A percentile compares a stretch with the other conserved stretches of the same genome.
Conservation (phyloP, 768 basidiomycete genomes). For the Agrocybe praecox region DNA sequence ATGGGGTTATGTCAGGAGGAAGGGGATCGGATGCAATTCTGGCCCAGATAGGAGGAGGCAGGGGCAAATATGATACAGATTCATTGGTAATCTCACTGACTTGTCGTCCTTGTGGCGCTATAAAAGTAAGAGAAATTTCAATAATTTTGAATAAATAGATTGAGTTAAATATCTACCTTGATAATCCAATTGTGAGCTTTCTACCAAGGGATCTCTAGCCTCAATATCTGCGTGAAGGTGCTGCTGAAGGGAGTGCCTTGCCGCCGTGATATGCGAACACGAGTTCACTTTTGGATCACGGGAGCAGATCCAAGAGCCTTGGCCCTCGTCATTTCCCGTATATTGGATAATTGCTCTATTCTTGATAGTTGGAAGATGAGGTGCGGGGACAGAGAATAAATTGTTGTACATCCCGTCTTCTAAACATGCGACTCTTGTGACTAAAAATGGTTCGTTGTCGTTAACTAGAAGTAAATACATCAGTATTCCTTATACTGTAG, state of each 20-base stretch:
- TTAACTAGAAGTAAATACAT: background rate
- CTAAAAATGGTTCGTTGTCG: slow-evolving; percentile 6
- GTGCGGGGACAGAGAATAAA: slow-evolving; percentile 5
- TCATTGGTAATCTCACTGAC: background rate
- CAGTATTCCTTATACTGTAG: background rate
- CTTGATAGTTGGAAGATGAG: background rate
- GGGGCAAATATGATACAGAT: slow-evolving; percentile 9
- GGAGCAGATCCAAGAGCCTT: slow-evolving; percentile 10
- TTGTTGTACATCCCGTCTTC: background rate
- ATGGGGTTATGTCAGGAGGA: background rate
- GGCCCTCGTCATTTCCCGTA: slow-evolving; percentile 1
- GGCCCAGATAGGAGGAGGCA: slow-evolving; percentile 15
- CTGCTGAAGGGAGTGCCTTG: too few relatives aligned
- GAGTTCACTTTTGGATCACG: too few relatives aligned
- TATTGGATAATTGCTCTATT: slow-evolving; percentile 9
- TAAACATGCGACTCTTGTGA: background rate
- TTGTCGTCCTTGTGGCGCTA: background rate
- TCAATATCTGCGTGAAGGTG: too few relatives aligned
- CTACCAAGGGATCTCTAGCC: too few relatives aligned
- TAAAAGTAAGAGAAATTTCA: slow-evolving; percentile 3
- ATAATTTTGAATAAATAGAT: slow-evolving; percentile 1
- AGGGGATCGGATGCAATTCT: slow-evolving; percentile 8
- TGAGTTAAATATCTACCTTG: background rate
- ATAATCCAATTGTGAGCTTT: too few relatives aligned
- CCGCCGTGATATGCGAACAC: too few relatives aligned